Evolutionary conservation across 805 yeast genomes (phyloP), one percentile per base, ranked within the genome.

Genomic region (Kodamaea nitidulidarum): DNA sequence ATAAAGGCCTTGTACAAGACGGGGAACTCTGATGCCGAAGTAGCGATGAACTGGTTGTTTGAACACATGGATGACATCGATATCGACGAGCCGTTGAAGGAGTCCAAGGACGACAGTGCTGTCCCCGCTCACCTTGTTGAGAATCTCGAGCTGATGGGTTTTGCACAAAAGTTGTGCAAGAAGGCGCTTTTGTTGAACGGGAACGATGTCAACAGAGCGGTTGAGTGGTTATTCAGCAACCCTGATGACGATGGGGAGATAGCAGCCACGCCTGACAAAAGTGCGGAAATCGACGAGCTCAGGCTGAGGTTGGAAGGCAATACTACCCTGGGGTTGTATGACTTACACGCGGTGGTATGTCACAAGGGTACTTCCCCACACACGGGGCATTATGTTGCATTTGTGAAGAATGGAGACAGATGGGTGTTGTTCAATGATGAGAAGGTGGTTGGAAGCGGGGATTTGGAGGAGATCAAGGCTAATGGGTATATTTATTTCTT

Each of bases 401-500:
- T 84, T 51, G 67, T 85, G 22, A 73, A 69, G 40, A 75, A 76
- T 43, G 56, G 51, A 38, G 54, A 46, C 9, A 63, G 68, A 38
- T 88, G 95, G 95, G 81, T 83, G 2, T 65, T 88, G 31, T 90
- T 79, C 63, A 88, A 88, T 55, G 97, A 88, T 55, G 97, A 88
- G 51, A 88, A 87, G 59, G 95, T 88, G 2, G 91, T 84, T 7
- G 52, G 67, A 8, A 74, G 78, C 25, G 76, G 70, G 15, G 61
- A 56, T 38, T 36, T 73, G 15, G 60, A 60, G 4, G 81, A 76
- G 40, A 60, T 74, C 31, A 67, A 62, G 39, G 60, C 55, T 10
- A 67, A 64, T 40, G 80, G 77, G 1, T 76, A 76, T 51, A 55
- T 77, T 7, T 77, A 75, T 46, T 36, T 76, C 7, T 75, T 70